These are phyloP conservation scores for Nitzschia sp. DNA, from an alignment of 108 stramenopile genomes.

Conservation along the genomic window DNA sequence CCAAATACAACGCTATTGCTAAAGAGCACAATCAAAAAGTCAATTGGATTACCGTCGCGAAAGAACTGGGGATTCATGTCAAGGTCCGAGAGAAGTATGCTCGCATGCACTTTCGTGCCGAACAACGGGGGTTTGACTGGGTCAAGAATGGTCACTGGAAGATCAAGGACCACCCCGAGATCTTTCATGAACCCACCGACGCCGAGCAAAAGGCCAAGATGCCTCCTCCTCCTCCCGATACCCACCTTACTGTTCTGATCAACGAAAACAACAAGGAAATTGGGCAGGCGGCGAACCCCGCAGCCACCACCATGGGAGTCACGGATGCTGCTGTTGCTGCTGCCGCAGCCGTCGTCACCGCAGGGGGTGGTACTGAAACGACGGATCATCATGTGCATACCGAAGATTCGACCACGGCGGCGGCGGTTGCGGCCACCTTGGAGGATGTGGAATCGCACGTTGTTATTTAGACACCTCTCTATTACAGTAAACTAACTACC, in stretches of 20 bases:
- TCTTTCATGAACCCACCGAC: conserved; percentile 60
- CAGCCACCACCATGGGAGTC: conserved; percentile 25
- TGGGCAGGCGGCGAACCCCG: not conserved
- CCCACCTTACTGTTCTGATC: conserved; percentile 39
- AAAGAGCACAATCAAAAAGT: conserved; percentile 86
- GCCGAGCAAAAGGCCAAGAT: conserved; percentile 60
- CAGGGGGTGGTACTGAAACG: not conserved
- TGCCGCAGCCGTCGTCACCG: conserved; percentile 7
- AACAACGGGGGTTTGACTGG: conserved; percentile 76
- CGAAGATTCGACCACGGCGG: not conserved
- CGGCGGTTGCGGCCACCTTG: not conserved
- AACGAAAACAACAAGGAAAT: conserved; percentile 16
- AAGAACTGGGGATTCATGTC: conserved; percentile 81
- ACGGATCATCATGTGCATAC: not conserved
- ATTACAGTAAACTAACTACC: too few species aligned
- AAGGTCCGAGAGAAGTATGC: conserved; percentile 87
- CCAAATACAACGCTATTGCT: conserved; percentile 82
- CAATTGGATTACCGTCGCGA: conserved; percentile 79
- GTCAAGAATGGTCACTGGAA: conserved; percentile 50
- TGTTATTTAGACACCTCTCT: not conserved
- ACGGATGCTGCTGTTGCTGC: conserved; percentile 33
- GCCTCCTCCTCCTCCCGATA: conserved; percentile 40
- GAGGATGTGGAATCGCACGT: not conserved
- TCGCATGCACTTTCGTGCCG: conserved; percentile 75
- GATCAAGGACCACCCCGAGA: conserved; percentile 70